Evolutionary conservation across 495 filamentous ascomycete genomes (phyloP).

Genomic region (Wilcoxina mikolae): DNA sequence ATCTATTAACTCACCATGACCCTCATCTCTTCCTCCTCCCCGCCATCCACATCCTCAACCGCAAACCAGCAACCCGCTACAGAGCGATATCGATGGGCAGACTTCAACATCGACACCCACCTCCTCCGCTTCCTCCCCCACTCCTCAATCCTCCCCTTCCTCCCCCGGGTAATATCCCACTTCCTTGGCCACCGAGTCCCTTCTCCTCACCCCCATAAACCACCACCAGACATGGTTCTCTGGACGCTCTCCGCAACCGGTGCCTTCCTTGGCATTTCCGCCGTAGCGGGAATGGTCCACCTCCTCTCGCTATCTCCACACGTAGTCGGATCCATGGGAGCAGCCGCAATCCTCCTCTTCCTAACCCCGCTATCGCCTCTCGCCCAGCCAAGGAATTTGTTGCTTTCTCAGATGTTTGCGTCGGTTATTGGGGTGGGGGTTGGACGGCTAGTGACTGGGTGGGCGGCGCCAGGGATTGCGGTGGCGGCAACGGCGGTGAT

Average conservation of each 20-base stretch:
- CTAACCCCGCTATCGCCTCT: slow-evolving; percentile 66
- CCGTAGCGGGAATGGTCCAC: not conserved
- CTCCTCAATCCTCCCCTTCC: not conserved
- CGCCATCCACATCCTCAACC: not conserved
- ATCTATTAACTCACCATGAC: not conserved
- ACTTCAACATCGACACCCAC: not conserved
- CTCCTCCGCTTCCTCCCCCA: not conserved
- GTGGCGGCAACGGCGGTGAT: slow-evolving; percentile 52
- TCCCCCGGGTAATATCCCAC: not conserved
- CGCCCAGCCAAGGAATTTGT: slow-evolving; percentile 62
- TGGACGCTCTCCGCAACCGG: not conserved
- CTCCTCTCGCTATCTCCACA: not conserved
- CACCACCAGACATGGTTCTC: not conserved
- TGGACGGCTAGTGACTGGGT: slow-evolving; percentile 45
- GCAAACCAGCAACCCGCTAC: not conserved
- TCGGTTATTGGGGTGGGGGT: slow-evolving; percentile 51
- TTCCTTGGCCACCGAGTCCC: not conserved
- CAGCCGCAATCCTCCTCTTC: slow-evolving; percentile 62
- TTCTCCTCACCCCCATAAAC: not conserved
- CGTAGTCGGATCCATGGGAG: slow-evolving; percentile 35
- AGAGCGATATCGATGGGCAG: not conserved
- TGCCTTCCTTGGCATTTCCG: not conserved
- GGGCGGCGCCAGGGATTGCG: slow-evolving; percentile 54
- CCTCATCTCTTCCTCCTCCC: not conserved
- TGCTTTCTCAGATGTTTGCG: slow-evolving; percentile 57